Evolutionary conservation across 306 rosid species (phyloP).

Genomic region (Medicago lupulina): DNA sequence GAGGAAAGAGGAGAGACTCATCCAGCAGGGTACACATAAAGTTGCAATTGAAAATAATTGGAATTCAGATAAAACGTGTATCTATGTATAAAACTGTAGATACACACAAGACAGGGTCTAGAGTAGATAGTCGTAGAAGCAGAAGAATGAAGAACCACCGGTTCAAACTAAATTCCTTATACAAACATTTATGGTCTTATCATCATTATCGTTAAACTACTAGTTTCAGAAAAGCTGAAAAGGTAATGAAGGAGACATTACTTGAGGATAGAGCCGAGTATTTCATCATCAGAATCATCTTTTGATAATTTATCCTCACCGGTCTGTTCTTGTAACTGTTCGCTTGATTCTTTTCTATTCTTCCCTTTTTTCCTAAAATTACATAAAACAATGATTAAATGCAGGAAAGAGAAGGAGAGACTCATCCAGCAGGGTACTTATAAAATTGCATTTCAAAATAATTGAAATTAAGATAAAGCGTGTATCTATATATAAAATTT

Average conservation of each 20-base stretch:
- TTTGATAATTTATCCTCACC: slow-evolving; percentile 34
- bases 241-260: slow-evolving; percentile 39
- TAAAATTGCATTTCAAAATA: slow-evolving; percentile 30
- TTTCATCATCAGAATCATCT: slow-evolving; percentile 60
- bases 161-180: slow-evolving; percentile 34
- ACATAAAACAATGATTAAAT: slow-evolving; percentile 34
- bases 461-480: slow-evolving; percentile 17
- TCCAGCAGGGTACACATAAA: slow-evolving; percentile 25
- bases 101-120: neutral
- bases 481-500: slow-evolving; percentile 22
- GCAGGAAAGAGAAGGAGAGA: slow-evolving; percentile 4
- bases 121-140: neutral
- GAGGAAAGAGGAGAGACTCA: slow-evolving; percentile 5
- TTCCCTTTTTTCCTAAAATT: slow-evolving; percentile 52
- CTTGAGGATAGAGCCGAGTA: slow-evolving; percentile 62
- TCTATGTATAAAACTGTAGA: neutral
- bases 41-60: slow-evolving; percentile 21
- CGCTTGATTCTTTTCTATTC: slow-evolving; percentile 30
- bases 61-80: slow-evolving; percentile 13
- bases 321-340: slow-evolving; percentile 43
- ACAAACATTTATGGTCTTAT: slow-evolving; percentile 17
- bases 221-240: neutral
- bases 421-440: slow-evolving; percentile 18
- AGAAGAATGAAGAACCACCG: slow-evolving; percentile 9
- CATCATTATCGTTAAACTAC: slow-evolving; percentile 24